phyloP scores from a whole-genome alignment of 768 basidiomycete genomes.

The Agaricus sinodeliciosus region DNA sequence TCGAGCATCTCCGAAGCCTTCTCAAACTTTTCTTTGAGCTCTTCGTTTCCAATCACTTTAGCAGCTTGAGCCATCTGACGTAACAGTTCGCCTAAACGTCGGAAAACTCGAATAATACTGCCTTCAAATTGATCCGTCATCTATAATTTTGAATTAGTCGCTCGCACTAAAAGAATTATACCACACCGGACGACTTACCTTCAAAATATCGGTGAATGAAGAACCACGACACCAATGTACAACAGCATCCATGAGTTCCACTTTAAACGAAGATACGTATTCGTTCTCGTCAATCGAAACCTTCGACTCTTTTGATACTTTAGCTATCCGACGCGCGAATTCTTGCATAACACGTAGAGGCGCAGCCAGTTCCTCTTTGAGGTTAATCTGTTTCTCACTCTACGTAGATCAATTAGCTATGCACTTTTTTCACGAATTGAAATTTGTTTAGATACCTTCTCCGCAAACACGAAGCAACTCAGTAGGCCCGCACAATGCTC shows the following conservation, averaged over 20 bases:
- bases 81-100: conserved; percentile 88
- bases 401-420: conserved; percentile 22
- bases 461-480: conserved; percentile 96
- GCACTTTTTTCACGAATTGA: neutral
- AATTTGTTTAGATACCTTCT: conserved; percentile 57
- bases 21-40: conserved; percentile 91
- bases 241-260: conserved; percentile 97
- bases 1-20: conserved; percentile 90
- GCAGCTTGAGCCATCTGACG: conserved; percentile 95
- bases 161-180: neutral
- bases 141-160: conserved; percentile 30
- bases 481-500: conserved; percentile 93
- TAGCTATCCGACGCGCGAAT: conserved; percentile 91
- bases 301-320: conserved; percentile 92
- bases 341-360: conserved; percentile 96
- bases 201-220: conserved; percentile 93
- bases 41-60: conserved; percentile 93
- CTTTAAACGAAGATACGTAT: conserved; percentile 95
- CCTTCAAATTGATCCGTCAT: conserved; percentile 97
- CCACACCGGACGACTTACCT: conserved; percentile 44
- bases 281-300: conserved; percentile 86
- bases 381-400: conserved; percentile 81
- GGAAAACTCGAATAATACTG: conserved; percentile 92
- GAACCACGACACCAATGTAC: conserved; percentile 98
- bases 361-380: conserved; percentile 90